Evolutionary conservation across 2,329 filamentous ascomycete genomes (phyloP), one percentile per base, ranked within the genome.

Genomic region (Aspergillus persii): DNA sequence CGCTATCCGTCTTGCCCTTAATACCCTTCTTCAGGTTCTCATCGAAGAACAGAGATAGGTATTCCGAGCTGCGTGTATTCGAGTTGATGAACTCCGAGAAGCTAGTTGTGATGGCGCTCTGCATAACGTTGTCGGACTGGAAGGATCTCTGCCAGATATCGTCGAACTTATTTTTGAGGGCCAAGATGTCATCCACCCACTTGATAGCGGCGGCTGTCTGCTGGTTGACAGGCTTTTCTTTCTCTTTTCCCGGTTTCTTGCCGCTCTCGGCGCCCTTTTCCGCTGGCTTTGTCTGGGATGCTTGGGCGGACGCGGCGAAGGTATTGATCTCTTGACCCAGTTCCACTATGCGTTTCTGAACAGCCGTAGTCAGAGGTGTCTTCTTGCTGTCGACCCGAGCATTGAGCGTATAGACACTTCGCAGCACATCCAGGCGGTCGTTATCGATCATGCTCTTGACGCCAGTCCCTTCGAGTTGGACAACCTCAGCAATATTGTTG

Each of bases 1-100:
- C 94, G 30, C 83, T 83, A 68, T 98, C 95, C 0, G 91, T 94
- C 80, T 96, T 96, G 62, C 92, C 92, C 71, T 92, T 93, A 74
- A 96, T 90, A 3, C 93, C 93, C 67, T 94, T 90, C 79, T 96
- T 96, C 69, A 99, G 85, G 70, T 93, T 96, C 69, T 98, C 94
- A 68, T 99, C 95, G 59, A 99, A 96, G 76, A 96, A 99, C 0
- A 99, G 83, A 0, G 95, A 99, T 5, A 98, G 89, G 71, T 92
- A 96, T 71, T 99, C 95, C 1, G 94, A 91, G 67, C 90, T 89
- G 62, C 93, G 87, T 12, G 81, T 76, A 71, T 96, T 97, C n/a
- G 87, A 78, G 73, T 97, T 98, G 81, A 99, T 96, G 68, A 98
- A 96, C 15, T 96, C 89, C 1, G 90, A 84, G 68, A 97, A 96